These are phyloP conservation scores for Didymella glomerata DNA, from an alignment of 2,329 filamentous ascomycete genomes.

Conservation along the genomic window DNA sequence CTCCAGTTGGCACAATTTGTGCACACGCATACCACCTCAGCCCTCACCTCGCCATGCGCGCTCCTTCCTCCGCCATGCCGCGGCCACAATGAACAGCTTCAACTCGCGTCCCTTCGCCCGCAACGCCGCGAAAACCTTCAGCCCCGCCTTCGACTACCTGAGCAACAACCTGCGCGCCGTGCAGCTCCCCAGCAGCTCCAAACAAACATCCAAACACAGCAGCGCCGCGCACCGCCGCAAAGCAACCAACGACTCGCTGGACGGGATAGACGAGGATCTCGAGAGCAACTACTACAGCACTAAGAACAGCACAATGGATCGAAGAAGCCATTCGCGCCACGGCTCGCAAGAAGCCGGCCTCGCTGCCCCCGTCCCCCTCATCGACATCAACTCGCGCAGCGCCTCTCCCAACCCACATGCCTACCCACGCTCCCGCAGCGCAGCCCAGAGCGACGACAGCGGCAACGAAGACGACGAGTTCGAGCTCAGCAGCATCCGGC, in stretches of 20 bases:
- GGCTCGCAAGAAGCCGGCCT: slow-evolving; percentile 47
- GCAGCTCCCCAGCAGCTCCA: slow-evolving; percentile 27
- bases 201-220: slow-evolving; percentile 25
- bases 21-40: background rate
- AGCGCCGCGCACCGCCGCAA: slow-evolving; percentile 41
- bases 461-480: slow-evolving; percentile 59
- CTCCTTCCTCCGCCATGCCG: slow-evolving; percentile 20
- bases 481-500: slow-evolving; percentile 49
- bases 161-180: slow-evolving; percentile 40
- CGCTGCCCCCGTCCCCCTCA: slow-evolving; percentile 54
- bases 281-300: slow-evolving; percentile 39
- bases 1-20: slow-evolving; percentile 8
- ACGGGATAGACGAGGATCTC: slow-evolving; percentile 50
- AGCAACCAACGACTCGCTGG: slow-evolving; percentile 47
- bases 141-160: slow-evolving; percentile 48
- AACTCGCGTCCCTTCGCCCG: slow-evolving; percentile 46
- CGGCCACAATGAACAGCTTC: slow-evolving; percentile 45
- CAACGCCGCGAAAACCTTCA: slow-evolving; percentile 42
- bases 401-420: slow-evolving; percentile 53
- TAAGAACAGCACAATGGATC: slow-evolving; percentile 32
- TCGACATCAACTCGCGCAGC: slow-evolving; percentile 54
- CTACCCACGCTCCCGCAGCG: slow-evolving; percentile 54
- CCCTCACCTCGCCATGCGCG: slow-evolving; percentile 6
- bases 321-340: slow-evolving; percentile 39
- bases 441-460: slow-evolving; percentile 57